A percentile compares a stretch with the other conserved stretches of the same genome.
Evolutionary conservation across 176 grass and related monocot genomes (phyloP).

Genomic region (Themeda triandra): DNA sequence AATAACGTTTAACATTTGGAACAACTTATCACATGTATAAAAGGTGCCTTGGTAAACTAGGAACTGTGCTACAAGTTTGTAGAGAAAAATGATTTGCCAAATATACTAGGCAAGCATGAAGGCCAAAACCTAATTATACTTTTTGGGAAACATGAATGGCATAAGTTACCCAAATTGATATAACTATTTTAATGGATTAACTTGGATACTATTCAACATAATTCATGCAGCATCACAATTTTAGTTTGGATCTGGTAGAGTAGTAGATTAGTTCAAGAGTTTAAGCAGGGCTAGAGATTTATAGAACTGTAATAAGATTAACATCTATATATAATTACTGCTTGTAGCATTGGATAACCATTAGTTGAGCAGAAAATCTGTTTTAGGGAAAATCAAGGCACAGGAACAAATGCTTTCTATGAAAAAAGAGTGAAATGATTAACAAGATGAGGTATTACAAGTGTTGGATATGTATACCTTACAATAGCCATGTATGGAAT

Average conservation of each 20-base stretch:
- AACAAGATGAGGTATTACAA: not conserved
- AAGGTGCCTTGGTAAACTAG: not conserved
- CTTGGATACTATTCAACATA: not conserved
- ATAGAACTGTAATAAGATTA: not conserved
- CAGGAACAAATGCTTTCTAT: not conserved
- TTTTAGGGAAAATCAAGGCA: slow-evolving; percentile 10
- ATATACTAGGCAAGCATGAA: not conserved
- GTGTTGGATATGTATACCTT: slow-evolving; percentile 49
- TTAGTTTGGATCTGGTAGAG: not conserved
- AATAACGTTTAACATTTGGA: slow-evolving; percentile 4
- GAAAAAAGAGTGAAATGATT: not conserved
- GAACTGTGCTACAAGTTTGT: not conserved
- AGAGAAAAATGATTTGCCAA: not conserved
- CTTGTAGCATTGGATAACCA: not conserved
- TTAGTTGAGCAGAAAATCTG: not conserved
- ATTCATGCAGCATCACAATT: not conserved
- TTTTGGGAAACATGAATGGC: not conserved
- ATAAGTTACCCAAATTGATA: not conserved
- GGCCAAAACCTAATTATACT: not conserved
- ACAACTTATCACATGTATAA: not conserved
- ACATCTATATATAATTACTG: not conserved
- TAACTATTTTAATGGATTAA: not conserved
- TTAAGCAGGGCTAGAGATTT: not conserved
- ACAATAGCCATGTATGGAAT: slow-evolving; percentile 66
- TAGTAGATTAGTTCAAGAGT: not conserved